phyloP scores from a whole-genome alignment of 2,329 filamentous ascomycete genomes.

The Amesomyces nigricolor region DNA sequence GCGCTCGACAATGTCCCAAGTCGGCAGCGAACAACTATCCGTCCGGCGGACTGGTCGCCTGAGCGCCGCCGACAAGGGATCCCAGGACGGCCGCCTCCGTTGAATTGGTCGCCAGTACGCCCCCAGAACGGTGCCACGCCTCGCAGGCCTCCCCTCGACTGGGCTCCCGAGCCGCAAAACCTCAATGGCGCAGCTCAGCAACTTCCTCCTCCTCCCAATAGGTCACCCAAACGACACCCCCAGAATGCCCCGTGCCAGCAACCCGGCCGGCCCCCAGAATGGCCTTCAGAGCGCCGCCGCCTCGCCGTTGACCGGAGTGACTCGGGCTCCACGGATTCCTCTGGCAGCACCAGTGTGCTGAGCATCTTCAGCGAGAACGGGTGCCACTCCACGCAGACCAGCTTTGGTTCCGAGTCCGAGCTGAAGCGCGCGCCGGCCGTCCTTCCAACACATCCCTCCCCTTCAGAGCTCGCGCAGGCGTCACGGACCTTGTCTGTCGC shows the following conservation, averaged over 20 bases:
- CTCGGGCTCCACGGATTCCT: constrained; percentile 29
- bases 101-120: not conserved
- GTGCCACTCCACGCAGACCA: constrained; percentile 31
- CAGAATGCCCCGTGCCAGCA: not conserved
- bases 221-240: not conserved
- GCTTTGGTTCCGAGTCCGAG: constrained; percentile 24
- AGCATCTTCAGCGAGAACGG: constrained; percentile 32
- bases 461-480: not conserved
- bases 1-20: constrained; percentile 19
- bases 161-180: not conserved
- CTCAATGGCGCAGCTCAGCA: too few species aligned
- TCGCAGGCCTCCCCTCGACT: not conserved
- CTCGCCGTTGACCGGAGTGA: not conserved
- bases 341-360: constrained; percentile 31
- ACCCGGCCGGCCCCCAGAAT: not conserved
- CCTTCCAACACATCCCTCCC: not conserved
- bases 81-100: not conserved
- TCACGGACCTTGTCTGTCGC: not conserved
- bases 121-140: not conserved
- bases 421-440: not conserved
- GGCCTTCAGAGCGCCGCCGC: not conserved
- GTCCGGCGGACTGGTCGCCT: not conserved
- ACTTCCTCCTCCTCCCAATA: too few species aligned
- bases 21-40: constrained; percentile 4
- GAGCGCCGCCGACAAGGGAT: not conserved